phyloP scores from a whole-genome alignment of 2,329 filamentous ascomycete genomes.

The Stenocarpella maydis region DNA sequence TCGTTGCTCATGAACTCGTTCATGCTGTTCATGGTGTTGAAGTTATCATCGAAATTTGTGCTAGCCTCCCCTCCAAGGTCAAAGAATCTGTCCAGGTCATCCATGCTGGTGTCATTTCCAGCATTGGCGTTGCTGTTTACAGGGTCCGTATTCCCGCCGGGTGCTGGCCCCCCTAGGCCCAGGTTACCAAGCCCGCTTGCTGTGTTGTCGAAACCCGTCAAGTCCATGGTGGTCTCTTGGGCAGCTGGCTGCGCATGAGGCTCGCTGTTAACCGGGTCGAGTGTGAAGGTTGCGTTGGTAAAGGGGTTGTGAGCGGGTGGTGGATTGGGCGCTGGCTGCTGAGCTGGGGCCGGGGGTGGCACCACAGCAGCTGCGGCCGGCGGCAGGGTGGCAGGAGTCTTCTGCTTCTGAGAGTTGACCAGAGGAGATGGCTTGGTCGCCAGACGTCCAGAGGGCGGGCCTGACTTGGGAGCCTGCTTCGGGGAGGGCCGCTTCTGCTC shows the following conservation, averaged over 20 bases:
- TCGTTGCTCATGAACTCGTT: slow-evolving; percentile 32
- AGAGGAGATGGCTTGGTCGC: slow-evolving; percentile 33
- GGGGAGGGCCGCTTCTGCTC: slow-evolving; percentile 32
- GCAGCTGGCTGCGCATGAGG: slow-evolving; percentile 4
- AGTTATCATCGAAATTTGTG: slow-evolving; percentile 45
- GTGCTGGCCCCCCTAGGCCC: not conserved
- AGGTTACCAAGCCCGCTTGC: slow-evolving; percentile 20
- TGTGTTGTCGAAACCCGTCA: slow-evolving; percentile 28
- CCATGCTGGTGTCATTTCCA: slow-evolving; percentile 39
- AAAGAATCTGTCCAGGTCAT: slow-evolving; percentile 57
- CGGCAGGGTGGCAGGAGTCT: slow-evolving; percentile 23
- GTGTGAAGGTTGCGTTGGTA: slow-evolving; percentile 34
- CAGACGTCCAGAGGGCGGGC: slow-evolving; percentile 27
- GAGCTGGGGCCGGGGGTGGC: not conserved
- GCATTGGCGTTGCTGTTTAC: slow-evolving; percentile 38
- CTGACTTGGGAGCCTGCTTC: slow-evolving; percentile 28
- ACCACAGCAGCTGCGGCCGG: slow-evolving; percentile 24
- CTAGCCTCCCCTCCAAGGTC: slow-evolving; percentile 51
- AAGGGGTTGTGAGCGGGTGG: slow-evolving; percentile 25
- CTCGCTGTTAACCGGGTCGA: slow-evolving; percentile 31
- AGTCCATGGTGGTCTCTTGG: slow-evolving; percentile 21
- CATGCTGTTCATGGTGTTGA: slow-evolving; percentile 32
- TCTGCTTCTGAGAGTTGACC: slow-evolving; percentile 33
- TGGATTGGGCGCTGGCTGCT: slow-evolving; percentile 6
- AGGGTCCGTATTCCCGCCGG: slow-evolving; percentile 40